These are phyloP conservation scores for Scenedesmus sp. DNA, from an alignment of 163 green algal genomes.

Conservation along the genomic window DNA sequence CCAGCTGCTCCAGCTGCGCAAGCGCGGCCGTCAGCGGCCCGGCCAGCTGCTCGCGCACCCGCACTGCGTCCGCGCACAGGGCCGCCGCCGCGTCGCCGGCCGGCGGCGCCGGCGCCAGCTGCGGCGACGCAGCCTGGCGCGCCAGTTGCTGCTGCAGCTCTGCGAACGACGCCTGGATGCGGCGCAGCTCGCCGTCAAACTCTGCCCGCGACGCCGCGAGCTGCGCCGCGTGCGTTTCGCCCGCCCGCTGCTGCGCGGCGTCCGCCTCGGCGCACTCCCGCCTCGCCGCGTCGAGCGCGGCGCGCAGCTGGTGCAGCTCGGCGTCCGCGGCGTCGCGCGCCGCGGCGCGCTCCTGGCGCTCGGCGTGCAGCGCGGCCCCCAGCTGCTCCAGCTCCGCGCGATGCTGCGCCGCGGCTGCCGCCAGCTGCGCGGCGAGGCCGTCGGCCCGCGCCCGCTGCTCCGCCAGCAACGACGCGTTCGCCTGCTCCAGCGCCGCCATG, in stretches of 20 bases:
- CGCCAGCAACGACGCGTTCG: not conserved
- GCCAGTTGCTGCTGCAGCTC: slow-evolving; percentile 23
- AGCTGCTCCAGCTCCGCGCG: not conserved
- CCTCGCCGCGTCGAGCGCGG: not conserved
- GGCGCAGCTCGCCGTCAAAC: slow-evolving; percentile 5
- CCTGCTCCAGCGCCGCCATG: no score
- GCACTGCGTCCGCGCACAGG: not conserved
- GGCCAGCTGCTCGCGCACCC: no score
- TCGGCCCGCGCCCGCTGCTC: not conserved
- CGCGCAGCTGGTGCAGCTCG: not conserved
- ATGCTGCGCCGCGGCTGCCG: not conserved
- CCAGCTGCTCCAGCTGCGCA: not conserved
- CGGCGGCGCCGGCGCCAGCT: slow-evolving; percentile 8
- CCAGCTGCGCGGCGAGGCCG: not conserved
- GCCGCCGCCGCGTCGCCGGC: no score
- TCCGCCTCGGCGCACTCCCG: not conserved
- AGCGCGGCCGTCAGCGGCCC: not conserved
- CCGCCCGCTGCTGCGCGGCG: not conserved
- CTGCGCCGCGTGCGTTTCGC: not conserved
- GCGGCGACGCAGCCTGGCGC: not conserved
- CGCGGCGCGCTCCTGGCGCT: not conserved
- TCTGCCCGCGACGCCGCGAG: not conserved
- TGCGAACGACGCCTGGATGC: not conserved
- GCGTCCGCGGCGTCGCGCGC: not conserved
- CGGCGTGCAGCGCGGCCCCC: not conserved